Evolutionary conservation across 1,284 basidiomycete genomes (phyloP).

Genomic region (Gymnopus androsaceus): DNA sequence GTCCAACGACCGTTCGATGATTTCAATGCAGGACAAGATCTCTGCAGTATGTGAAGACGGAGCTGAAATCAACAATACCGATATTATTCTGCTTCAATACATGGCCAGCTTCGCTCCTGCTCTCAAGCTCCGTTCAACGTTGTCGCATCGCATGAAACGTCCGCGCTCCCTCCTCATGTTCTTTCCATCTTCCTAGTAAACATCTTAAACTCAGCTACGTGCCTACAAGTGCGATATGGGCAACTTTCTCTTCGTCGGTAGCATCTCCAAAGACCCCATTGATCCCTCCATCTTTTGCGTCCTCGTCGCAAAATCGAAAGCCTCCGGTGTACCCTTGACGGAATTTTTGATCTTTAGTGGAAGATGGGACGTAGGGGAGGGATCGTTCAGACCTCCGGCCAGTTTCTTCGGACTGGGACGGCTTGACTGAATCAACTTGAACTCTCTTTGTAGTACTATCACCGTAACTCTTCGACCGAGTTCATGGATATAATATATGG

Average conservation of each 20-base stretch:
- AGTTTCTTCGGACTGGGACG: no score
- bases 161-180: slow-evolving; percentile 23
- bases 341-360: slow-evolving; percentile 67
- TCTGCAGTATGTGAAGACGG: no score
- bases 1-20: no score
- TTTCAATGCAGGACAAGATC: no score
- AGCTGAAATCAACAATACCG: no score
- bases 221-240: slow-evolving; percentile 73
- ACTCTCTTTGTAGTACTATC: slow-evolving; percentile 51
- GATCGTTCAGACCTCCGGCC: slow-evolving; percentile 51
- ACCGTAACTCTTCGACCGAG: slow-evolving; percentile 63
- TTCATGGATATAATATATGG: slow-evolving; percentile 66
- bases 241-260: slow-evolving; percentile 68
- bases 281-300: slow-evolving; percentile 69
- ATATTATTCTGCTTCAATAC: no score
- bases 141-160: slow-evolving; percentile 72
- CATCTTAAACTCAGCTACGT: slow-evolving; percentile 51
- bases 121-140: slow-evolving; percentile 72
- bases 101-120: slow-evolving; percentile 58
- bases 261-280: slow-evolving; percentile 65
- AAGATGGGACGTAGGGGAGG: slow-evolving; percentile 61
- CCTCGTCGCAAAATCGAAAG: slow-evolving; percentile 63
- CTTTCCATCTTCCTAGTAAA: neutral
- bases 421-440: no score
- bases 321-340: slow-evolving; percentile 53